Evolutionary conservation across 352 stramenopile genomes (phyloP), one percentile per base, ranked within the genome.

Genomic region (Thraustotheca clavata): DNA sequence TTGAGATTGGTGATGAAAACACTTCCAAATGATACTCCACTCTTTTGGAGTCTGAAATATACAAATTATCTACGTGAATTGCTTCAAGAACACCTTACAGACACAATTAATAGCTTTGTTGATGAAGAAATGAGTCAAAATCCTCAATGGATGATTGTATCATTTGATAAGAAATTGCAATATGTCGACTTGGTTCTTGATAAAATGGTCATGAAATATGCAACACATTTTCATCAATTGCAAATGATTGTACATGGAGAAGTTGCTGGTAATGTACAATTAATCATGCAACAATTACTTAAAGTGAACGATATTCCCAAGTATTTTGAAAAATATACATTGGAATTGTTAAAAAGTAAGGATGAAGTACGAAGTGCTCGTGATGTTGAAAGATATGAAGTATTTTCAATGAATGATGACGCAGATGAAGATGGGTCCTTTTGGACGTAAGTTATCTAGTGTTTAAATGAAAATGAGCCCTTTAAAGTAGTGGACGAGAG

Each of bases 31-130:
- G 20, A 26, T 11, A 43, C 20, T 11, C 38, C 57, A 2, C 18
- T 20, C 20, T 65, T 65, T 26, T 65, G 57, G 57, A 39, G 57
- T 9, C 40, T 65, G 29, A n/a, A 18, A n/a, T 46, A 46, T 24
- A 46, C 57, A 6, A 33, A 14, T 4, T 46, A 43, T 5, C 29
- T 65, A 26, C 52, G 57, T 27, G 57, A 55, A 7, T 31, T 65
- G 35, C 35, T 65, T 1, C 38, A 33, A 6, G 40, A 52, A 27
- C 22, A 65, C 38, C 29, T 54, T 29, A 4, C 57, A 11, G 24
- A 43, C 18, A 26, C 18, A 40, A 65, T 65, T 27, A 46, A 65
- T 36, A 20, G 11, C 16, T 20, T 32, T 3, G 57, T 65, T 11
- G 57, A 65, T n/a, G 22, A 12, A 6, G 57, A 29, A 29, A 65